Evolutionary conservation across 148 eudicot species (phyloP).

Genomic region (Heliosperma pusillum): DNA sequence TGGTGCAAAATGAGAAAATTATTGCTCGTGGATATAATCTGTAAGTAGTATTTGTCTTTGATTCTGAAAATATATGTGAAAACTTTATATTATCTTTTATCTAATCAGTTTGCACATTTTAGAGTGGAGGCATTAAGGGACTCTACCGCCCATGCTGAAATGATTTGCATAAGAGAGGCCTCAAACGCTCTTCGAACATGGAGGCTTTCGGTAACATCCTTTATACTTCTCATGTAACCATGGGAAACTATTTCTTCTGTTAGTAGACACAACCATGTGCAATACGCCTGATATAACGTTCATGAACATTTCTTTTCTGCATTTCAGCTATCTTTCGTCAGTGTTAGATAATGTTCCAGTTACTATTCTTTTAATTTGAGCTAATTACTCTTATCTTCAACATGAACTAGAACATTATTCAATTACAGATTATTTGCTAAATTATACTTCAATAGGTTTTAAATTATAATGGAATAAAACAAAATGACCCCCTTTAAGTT

Average conservation of each 20-base stretch:
- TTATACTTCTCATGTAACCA: background rate
- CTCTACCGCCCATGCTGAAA: constrained; percentile 97
- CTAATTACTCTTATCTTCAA: background rate
- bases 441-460: no score
- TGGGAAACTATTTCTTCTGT: background rate
- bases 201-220: constrained; percentile 73
- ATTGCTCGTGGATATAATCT: constrained; percentile 91
- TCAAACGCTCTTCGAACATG: constrained; percentile 68
- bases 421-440: no score
- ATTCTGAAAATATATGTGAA: background rate
- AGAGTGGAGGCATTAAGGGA: constrained; percentile 93
- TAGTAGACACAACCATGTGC: background rate
- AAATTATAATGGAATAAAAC: no score
- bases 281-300: background rate
- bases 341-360: background rate
- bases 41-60: constrained; percentile 44
- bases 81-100: background rate
- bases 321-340: background rate
- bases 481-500: no score
- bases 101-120: constrained; percentile 20
- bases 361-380: background rate
- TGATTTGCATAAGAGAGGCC: constrained; percentile 86
- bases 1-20: constrained; percentile 77
- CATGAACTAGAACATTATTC: no score
- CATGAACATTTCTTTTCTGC: background rate